Percentiles rank a stretch among this genome's conserved stretches.
Conservation (phyloP, 2,329 filamentous ascomycete species). For the Ophiocordyceps camponoti-floridani region DNA sequence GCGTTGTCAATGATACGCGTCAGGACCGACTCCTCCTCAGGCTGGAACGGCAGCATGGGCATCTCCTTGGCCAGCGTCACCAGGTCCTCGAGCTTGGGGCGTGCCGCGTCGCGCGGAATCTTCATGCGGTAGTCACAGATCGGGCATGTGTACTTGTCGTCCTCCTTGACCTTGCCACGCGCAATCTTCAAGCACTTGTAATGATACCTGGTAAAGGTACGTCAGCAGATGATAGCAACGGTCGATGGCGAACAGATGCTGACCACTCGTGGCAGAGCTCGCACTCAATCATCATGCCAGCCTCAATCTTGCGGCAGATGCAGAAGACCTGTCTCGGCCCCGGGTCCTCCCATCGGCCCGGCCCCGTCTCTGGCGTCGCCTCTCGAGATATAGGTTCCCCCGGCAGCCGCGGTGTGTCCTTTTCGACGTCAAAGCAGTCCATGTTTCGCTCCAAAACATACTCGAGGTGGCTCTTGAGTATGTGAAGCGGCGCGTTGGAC, state of each 20-base stretch:
- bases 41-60: slow-evolving; percentile 68
- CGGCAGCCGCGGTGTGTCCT: slow-evolving; percentile 73
- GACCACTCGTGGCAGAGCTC: slow-evolving; percentile 96
- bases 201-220: slow-evolving; percentile 52
- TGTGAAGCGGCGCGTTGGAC: slow-evolving; percentile 90
- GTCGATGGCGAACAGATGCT: slow-evolving; percentile 14
- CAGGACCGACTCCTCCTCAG: slow-evolving; percentile 80
- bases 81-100: slow-evolving; percentile 86
- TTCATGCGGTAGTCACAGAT: slow-evolving; percentile 96
- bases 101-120: slow-evolving; percentile 88
- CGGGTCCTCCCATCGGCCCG: slow-evolving; percentile 40
- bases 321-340: slow-evolving; percentile 74
- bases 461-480: slow-evolving; percentile 85
- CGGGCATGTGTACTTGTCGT: slow-evolving; percentile 94
- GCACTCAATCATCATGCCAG: slow-evolving; percentile 99
- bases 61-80: slow-evolving; percentile 74
- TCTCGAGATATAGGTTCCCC: slow-evolving; percentile 85
- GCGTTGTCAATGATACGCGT: slow-evolving; percentile 77
- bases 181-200: slow-evolving; percentile 97
- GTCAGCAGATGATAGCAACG: not conserved
- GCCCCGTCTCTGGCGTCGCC: slow-evolving; percentile 37
- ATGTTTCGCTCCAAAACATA: slow-evolving; percentile 79
- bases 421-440: slow-evolving; percentile 74
- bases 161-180: slow-evolving; percentile 91
- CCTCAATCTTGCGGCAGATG: slow-evolving; percentile 83